Conservation (phyloP, 371 early-diverging fungal genomes). For the Mortierella sp. region DNA sequence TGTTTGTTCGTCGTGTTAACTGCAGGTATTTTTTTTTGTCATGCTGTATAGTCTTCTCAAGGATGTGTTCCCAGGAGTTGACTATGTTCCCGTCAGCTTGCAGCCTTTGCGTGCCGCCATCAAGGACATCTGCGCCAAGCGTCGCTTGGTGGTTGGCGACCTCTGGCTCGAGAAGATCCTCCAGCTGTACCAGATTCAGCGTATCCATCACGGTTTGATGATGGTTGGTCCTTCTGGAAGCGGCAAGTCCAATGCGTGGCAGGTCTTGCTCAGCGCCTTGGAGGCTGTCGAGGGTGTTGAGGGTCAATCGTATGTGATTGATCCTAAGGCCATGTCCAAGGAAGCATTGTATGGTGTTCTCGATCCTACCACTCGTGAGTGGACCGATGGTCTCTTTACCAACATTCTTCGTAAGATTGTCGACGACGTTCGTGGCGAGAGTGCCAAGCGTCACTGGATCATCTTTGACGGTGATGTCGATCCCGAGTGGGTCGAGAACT, state of each 20-base stretch:
- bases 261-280: constrained; percentile 90
- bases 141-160: constrained; percentile 81
- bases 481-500: constrained; percentile 99
- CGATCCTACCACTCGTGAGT: constrained; percentile 98
- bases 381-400: constrained; percentile 99
- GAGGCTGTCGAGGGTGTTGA: constrained; percentile 91
- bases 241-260: constrained; percentile 96
- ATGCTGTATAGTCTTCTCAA: constrained; percentile 75
- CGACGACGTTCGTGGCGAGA: constrained; percentile 98
- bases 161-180: constrained; percentile 97
- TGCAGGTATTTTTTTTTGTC: neutral
- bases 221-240: constrained; percentile 98
- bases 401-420: constrained; percentile 96
- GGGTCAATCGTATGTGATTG: constrained; percentile 94
- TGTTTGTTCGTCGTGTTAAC: neutral
- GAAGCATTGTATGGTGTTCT: constrained; percentile 96
- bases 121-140: constrained; percentile 83
- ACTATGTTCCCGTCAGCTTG: constrained; percentile 86
- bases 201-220: constrained; percentile 99
- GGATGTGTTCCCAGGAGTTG: constrained; percentile 97
- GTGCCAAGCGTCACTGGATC: constrained; percentile 96
- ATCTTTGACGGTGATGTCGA: constrained; percentile 99
- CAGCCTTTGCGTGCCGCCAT: constrained; percentile 84
- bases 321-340: constrained; percentile 98
- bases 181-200: constrained; percentile 97